Base-by-base conservation (phyloP, 2,329 filamentous ascomycete genomes). In the Aspergillus jensenii region DNA sequence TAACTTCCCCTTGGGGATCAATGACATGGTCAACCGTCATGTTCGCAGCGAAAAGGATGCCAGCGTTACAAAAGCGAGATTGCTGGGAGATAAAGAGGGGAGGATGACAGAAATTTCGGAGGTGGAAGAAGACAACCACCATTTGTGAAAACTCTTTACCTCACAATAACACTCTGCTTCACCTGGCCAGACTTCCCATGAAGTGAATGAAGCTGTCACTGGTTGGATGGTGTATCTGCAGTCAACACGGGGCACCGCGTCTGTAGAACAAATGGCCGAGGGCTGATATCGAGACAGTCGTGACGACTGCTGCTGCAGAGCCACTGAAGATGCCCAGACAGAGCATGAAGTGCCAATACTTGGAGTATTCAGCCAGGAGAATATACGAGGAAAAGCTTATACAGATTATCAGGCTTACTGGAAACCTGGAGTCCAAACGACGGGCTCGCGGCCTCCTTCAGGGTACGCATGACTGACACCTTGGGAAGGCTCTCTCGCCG, bases 321-420 rank as follows among this genome's bases (percentile, higher is more conserved):
- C 76, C 76, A 1, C 74, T 71, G 1, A 78, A 61, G 3, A 77
- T 43, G 0, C 70, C 67, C 0, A 75, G 64, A 64, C 69, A 72
- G 58, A 78, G 67, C 66, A 82, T 62, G 40, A 82, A 82, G 7
- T 82, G 79, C 79, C 77, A 81, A 65, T 82, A 82, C 21, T 66
- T 52, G 5, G 65, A 68, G 62, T 80, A 82, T 53, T 82, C 70
- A 0, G 77, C 81, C 31, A 83, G 71, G 3, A 82, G 61, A 9
- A 82, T 71, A 52, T 81, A 78, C 40, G 75, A 75, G 2, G 69
- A 61, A 2, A 79, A 65, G 46, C 74, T 78, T 25, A 23, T 25
- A 11, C 19, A 27, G 27, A 31, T 12, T 15, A 27, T 4, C 3
- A 19, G 11, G 44, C 58, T 45, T 65, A 67, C 69, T 59, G 2